Percentiles rank a stretch among this genome's conserved stretches.
Conservation (phyloP, 768 basidiomycete genomes). For the Tulasnella sp. region DNA sequence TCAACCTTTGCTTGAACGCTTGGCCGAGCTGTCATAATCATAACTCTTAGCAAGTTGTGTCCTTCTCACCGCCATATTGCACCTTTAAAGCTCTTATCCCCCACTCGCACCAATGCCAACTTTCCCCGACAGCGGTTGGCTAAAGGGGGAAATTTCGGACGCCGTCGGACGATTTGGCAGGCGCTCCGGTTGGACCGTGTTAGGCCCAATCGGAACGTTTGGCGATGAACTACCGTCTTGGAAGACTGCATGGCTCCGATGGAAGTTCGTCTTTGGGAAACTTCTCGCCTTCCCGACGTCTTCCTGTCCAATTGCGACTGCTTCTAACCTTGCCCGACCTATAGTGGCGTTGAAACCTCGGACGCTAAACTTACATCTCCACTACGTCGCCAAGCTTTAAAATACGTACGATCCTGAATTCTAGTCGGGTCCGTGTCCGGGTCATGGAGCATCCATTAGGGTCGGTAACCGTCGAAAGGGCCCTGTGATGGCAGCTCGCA, state of each 20-base stretch:
- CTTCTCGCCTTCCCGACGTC: background rate
- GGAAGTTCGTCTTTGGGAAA: background rate
- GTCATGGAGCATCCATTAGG: background rate
- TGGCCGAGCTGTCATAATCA: too few species aligned
- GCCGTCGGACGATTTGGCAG: background rate
- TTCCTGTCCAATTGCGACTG: background rate
- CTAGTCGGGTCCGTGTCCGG: background rate
- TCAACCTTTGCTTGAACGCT: too few species aligned
- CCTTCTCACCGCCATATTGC: background rate
- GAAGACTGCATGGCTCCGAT: background rate
- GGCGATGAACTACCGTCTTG: background rate
- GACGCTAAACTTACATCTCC: background rate
- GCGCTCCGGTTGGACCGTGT: background rate
- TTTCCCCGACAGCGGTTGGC: background rate
- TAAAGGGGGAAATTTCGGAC: background rate
- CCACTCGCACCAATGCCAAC: background rate
- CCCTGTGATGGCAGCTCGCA: background rate
- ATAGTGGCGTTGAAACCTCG: background rate
- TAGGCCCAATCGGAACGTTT: background rate
- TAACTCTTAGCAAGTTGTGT: too few species aligned
- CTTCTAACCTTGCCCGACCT: background rate
- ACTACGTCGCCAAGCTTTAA: background rate
- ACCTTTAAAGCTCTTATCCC: background rate
- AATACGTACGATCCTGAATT: background rate
- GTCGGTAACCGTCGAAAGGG: background rate